A percentile compares a stretch with the other conserved stretches of the same genome.
Evolutionary conservation across 2,329 filamentous ascomycete genomes (phyloP).

Genomic region (Orbilia oligospora): DNA sequence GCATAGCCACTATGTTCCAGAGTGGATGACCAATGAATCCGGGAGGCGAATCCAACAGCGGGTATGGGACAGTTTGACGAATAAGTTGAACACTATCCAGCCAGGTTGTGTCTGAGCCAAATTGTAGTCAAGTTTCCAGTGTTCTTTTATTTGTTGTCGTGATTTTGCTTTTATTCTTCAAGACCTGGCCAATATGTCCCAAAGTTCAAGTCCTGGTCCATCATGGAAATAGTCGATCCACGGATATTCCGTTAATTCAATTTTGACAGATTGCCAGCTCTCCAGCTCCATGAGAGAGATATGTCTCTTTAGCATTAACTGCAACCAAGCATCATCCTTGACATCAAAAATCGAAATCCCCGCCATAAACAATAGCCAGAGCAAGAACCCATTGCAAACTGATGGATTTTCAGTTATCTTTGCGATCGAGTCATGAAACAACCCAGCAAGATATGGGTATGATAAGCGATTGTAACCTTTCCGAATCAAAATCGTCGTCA

Average conservation of each 20-base stretch:
- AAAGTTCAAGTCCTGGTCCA: constrained; percentile 21
- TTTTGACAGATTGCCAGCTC: constrained; percentile 21
- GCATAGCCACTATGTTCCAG: constrained; percentile 25
- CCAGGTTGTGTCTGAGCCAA: constrained; percentile 36
- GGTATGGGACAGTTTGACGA: constrained; percentile 48
- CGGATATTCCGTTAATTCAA: constrained; percentile 22
- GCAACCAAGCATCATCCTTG: constrained; percentile 29
- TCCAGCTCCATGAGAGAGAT: constrained; percentile 1
- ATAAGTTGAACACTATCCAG: constrained; percentile 26
- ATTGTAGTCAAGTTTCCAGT: neutral
- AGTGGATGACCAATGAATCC: constrained; percentile 38
- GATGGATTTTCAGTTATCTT: neutral
- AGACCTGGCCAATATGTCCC: neutral
- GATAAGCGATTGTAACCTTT: neutral
- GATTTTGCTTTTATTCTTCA: neutral
- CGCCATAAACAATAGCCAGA: constrained; percentile 41
- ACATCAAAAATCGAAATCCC: constrained; percentile 22
- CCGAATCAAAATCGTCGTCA: constrained; percentile 48
- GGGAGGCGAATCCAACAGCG: constrained; percentile 38
- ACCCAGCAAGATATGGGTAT: constrained; percentile 23
- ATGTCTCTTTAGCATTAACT: neutral
- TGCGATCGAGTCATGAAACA: constrained; percentile 4
- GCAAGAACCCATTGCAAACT: constrained; percentile 7
- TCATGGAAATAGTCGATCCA: constrained; percentile 53
- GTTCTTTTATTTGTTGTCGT: neutral